Evolutionary conservation across 2,329 filamentous ascomycete genomes (phyloP).

Genomic region (Aureobasidium sp.): DNA sequence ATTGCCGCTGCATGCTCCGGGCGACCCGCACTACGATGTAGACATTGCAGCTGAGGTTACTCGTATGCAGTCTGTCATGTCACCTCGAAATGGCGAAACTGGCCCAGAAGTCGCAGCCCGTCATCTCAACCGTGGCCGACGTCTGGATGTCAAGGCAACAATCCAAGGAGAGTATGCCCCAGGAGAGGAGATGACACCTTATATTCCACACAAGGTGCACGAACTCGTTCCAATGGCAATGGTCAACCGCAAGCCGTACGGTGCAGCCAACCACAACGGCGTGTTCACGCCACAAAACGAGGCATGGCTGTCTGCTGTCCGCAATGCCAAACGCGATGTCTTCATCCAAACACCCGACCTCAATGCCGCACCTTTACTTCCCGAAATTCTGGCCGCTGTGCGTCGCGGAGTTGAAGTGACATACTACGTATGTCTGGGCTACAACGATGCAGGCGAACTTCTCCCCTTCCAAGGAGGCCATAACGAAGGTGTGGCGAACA

Average conservation of each 20-base stretch:
- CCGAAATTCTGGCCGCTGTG: constrained; percentile 57
- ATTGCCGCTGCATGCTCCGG: constrained; percentile 50
- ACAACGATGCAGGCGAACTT: constrained; percentile 71
- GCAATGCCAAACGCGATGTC: constrained; percentile 55
- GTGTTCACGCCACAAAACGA: constrained; percentile 66
- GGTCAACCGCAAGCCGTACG: constrained; percentile 62
- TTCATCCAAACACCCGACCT: constrained; percentile 75
- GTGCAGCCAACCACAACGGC: constrained; percentile 53
- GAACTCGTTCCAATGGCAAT: constrained; percentile 62
- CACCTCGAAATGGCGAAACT: constrained; percentile 45
- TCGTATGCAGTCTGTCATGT: constrained; percentile 53
- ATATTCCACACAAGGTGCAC: constrained; percentile 49
- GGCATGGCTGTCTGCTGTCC: constrained; percentile 62
- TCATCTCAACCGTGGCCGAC: constrained; percentile 47
- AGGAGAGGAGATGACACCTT: constrained; percentile 58
- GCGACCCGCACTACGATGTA: constrained; percentile 57
- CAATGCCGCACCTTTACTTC: constrained; percentile 61
- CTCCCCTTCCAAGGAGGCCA: constrained; percentile 69
- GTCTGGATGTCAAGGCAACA: constrained; percentile 26
- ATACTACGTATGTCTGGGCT: constrained; percentile 68
- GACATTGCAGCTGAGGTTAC: constrained; percentile 54
- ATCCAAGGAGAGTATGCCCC: constrained; percentile 46
- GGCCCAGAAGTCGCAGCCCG: constrained; percentile 53
- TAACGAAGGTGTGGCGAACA: constrained; percentile 62
- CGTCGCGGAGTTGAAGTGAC: constrained; percentile 60